Conservation (phyloP, 163 green algal species). For the Chloromonas sp. region DNA sequence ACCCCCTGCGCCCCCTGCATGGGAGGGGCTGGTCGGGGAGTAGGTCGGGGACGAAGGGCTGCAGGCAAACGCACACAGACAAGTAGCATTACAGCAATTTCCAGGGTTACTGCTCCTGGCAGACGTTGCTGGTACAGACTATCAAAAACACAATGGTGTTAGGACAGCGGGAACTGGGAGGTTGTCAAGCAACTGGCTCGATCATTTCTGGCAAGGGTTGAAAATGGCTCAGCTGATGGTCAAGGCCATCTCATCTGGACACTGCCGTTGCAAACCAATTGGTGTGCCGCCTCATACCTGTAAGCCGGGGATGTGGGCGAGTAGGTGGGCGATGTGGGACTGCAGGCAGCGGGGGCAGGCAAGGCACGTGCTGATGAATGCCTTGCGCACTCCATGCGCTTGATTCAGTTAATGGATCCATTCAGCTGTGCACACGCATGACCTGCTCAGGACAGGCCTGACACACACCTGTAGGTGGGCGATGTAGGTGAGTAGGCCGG, state of each 20-base stretch:
- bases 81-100: not conserved
- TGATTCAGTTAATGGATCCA: too few relatives aligned
- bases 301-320: constrained; percentile 63
- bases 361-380: too few relatives aligned
- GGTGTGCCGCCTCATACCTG: constrained; percentile 12
- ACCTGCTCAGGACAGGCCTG: too few relatives aligned
- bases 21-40: constrained; percentile 42
- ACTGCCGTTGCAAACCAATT: not conserved
- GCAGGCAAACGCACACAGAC: constrained; percentile 45
- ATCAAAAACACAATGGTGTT: constrained; percentile 26
- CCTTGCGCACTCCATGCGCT: too few relatives aligned
- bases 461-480: too few relatives aligned
- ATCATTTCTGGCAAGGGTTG: too few relatives aligned
- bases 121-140: not conserved
- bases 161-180: constrained; percentile 30
- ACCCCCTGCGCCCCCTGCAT: constrained; percentile 24
- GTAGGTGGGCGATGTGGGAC: constrained; percentile 58
- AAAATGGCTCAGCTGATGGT: too few relatives aligned
- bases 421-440: constrained; percentile 8
- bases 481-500: constrained; percentile 30
- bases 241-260: too few relatives aligned
- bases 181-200: constrained; percentile 14
- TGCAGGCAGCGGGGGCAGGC: constrained; percentile 49
- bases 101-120: too few relatives aligned
- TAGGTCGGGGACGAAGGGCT: constrained; percentile 52